Base-by-base conservation (phyloP, 176 grass and related monocot genomes). In the Rhynchospora pubera region DNA sequence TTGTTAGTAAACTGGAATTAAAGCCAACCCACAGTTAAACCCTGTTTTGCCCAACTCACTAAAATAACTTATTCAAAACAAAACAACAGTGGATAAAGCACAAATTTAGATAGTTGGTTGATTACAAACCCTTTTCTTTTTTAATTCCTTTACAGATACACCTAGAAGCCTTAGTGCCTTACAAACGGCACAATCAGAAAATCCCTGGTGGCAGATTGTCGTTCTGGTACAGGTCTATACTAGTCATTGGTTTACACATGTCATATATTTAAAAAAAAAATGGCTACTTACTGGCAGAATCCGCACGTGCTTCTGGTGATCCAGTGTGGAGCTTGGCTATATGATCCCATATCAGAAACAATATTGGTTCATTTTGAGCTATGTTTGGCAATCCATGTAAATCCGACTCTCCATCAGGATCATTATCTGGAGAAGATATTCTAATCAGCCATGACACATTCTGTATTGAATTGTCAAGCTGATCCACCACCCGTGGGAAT, bases 361-460 rank as follows among this genome's bases (percentile, higher is more conserved):
- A 87, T 21, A 94, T 94, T 5, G 92, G 92, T 79, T 94, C 92
- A 85, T 86, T 88, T 66, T 86, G 92, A 48, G 87, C 89, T 69
- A 94, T 94, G 7, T 88, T 88, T 30, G 92, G 92, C 43, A 94
- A 63, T 9, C 92, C 92, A 32, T 90, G 86, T 70, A 90, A 80
- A 62, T 87, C 87, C 28, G 87, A 89, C 22, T 79, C 61, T 72
- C 84, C 90, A 3, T 87, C 87, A 4, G 74, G 84, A 52, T 77
- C 50, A 26, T 64, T 64, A 55, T 61, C 44, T 80, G 81, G 74
- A 84, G 74, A 85, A 50, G 94, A 97, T 34, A 97, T 89, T 26
- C 89, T 91, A 84, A 97, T 85, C 58, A 97, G 85, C 94, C 94
- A 97, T 0, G 86, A 53, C 76, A 94, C 89, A 86, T 97, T 92